phyloP scores from a whole-genome alignment of 345 rosid species.

The Angophora floribunda region DNA sequence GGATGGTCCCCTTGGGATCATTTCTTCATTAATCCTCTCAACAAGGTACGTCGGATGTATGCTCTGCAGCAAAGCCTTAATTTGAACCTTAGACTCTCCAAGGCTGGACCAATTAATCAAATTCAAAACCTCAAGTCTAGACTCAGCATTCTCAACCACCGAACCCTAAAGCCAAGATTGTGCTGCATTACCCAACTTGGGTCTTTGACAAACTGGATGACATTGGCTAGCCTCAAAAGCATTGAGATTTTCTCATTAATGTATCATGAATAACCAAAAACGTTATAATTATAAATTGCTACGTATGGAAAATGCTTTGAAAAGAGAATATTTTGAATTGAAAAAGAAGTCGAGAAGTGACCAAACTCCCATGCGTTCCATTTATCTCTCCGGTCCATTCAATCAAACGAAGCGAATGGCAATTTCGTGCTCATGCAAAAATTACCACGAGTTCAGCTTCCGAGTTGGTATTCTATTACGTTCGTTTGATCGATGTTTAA shows the following conservation, averaged over 20 bases:
- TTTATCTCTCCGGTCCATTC: not conserved
- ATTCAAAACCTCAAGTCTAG: not conserved
- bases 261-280: not conserved
- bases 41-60: not conserved
- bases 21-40: not conserved
- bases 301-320: not conserved
- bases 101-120: not conserved
- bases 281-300: accelerated
- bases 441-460: not conserved
- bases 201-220: not conserved
- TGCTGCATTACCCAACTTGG: not conserved
- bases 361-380: not conserved
- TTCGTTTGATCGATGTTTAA: not conserved
- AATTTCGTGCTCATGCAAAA: not conserved
- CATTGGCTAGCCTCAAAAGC: not conserved
- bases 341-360: not conserved
- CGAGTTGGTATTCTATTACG: not conserved
- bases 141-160: not conserved
- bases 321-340: not conserved
- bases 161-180: not conserved
- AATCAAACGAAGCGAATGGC: not conserved
- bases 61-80: not conserved
- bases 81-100: not conserved
- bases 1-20: not conserved
- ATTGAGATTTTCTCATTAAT: not conserved